A percentile compares a stretch with the other conserved stretches of the same genome.
These are phyloP conservation scores for Crataegus laevigata DNA, from an alignment of 306 rosid genomes.

Conservation along the genomic window DNA sequence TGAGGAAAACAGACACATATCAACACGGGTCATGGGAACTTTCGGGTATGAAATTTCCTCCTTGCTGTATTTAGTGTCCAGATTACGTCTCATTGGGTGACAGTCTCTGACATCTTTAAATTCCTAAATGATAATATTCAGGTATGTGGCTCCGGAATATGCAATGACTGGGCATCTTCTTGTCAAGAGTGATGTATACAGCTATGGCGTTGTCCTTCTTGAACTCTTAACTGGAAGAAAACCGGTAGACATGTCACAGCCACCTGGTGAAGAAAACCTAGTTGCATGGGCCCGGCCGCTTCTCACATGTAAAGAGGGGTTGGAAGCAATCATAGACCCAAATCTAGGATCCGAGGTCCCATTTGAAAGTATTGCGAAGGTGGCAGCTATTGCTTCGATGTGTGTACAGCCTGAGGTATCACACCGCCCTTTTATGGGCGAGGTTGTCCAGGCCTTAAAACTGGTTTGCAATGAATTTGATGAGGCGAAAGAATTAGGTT, in stretches of 20 bases:
- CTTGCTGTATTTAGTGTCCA: not conserved
- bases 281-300: conserved; percentile 80
- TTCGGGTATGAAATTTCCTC: conserved; percentile 56
- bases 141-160: conserved; percentile 90
- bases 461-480: conserved; percentile 67
- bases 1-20: conserved; percentile 73
- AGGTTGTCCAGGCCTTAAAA: conserved; percentile 89
- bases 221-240: conserved; percentile 80
- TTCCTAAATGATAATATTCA: conserved; percentile 23
- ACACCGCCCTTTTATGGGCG: conserved; percentile 90
- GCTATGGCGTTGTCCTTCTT: conserved; percentile 90
- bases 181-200: conserved; percentile 85
- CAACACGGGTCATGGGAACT: conserved; percentile 98
- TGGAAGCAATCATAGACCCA: conserved; percentile 49
- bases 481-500: conserved; percentile 43
- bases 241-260: conserved; percentile 88
- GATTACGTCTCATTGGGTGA: not conserved
- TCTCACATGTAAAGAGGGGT: conserved; percentile 57
- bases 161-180: conserved; percentile 97
- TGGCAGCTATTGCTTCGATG: conserved; percentile 92
- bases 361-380: conserved; percentile 65
- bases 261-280: conserved; percentile 80
- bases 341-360: conserved; percentile 43
- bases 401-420: conserved; percentile 84
- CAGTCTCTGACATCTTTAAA: conserved; percentile 5